Conservation (phyloP, 2,329 filamentous ascomycete genomes). For the Microcyclospora pomicola region DNA sequence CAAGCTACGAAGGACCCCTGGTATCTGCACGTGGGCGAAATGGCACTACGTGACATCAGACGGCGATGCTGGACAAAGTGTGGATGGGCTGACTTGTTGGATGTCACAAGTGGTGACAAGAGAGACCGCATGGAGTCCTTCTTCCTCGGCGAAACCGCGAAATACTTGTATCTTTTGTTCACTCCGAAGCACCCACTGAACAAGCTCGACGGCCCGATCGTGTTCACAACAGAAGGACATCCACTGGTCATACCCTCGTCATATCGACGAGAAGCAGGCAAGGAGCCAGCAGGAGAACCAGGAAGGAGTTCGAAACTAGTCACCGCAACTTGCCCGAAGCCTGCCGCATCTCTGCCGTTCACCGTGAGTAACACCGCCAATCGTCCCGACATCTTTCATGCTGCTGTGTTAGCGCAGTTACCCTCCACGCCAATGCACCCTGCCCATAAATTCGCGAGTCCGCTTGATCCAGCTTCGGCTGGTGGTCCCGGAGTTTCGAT, state of each 20-base stretch:
- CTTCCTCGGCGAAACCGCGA: constrained; percentile 90
- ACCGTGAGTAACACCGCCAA: constrained; percentile 68
- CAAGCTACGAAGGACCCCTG: constrained; percentile 85
- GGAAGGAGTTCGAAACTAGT: constrained; percentile 2
- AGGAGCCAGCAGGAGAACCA: constrained; percentile 1
- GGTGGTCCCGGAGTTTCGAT: constrained; percentile 39
- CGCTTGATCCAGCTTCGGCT: constrained; percentile 37
- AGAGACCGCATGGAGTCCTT: constrained; percentile 98
- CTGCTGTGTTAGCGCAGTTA: constrained; percentile 69
- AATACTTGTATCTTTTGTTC: constrained; percentile 89
- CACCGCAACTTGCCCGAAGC: constrained; percentile 51
- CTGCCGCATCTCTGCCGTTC: constrained; percentile 47
- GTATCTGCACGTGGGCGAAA: constrained; percentile 92
- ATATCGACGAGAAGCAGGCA: not conserved
- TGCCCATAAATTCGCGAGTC: constrained; percentile 22
- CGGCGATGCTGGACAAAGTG: constrained; percentile 80
- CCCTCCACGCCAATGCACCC: constrained; percentile 50
- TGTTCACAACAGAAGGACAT: constrained; percentile 94
- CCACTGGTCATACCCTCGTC: constrained; percentile 57
- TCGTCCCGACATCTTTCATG: constrained; percentile 72
- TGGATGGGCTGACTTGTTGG: constrained; percentile 73
- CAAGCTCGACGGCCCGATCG: constrained; percentile 68
- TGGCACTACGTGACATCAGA: constrained; percentile 80
- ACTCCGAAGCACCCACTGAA: constrained; percentile 78
- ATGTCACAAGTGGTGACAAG: constrained; percentile 55